Conservation (phyloP, 2,329 filamentous ascomycete species). For the Aspergillus piperis region DNA sequence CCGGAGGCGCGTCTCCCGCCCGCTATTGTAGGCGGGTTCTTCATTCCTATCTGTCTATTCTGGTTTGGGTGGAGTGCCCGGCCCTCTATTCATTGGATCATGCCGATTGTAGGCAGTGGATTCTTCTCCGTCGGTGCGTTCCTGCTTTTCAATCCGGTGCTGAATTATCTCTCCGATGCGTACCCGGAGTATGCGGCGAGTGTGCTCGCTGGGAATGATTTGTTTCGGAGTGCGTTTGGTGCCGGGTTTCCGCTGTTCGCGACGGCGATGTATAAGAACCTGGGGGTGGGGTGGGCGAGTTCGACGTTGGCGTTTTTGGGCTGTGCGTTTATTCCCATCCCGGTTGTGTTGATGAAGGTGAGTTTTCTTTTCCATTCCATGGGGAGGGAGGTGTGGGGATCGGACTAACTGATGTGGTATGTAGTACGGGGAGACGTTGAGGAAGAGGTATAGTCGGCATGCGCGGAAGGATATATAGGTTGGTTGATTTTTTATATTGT, state of each 20-base stretch:
- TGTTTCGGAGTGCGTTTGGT: constrained; percentile 62
- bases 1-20: constrained; percentile 59
- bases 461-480: constrained; percentile 6
- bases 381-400: not conserved
- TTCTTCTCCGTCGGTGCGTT: constrained; percentile 71
- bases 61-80: constrained; percentile 65
- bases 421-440: constrained; percentile 1
- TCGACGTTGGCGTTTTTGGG: constrained; percentile 5
- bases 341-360: constrained; percentile 6
- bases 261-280: constrained; percentile 29
- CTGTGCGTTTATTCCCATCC: not conserved
- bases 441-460: constrained; percentile 3
- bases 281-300: constrained; percentile 19
- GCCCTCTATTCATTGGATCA: constrained; percentile 64
- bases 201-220: constrained; percentile 71
- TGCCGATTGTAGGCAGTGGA: constrained; percentile 62
- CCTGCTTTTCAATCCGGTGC: constrained; percentile 68
- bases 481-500: too few species aligned
- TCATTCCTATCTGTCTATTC: constrained; percentile 64
- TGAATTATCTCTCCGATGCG: constrained; percentile 71
- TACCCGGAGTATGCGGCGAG: constrained; percentile 71
- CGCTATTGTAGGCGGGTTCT: constrained; percentile 61
- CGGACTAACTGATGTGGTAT: not conserved
- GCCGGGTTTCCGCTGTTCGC: constrained; percentile 26
- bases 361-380: not conserved